Evolutionary conservation across 2,329 filamentous ascomycete genomes (phyloP), one percentile per base, ranked within the genome.

Genomic region (Ophiostoma pallidulum): DNA sequence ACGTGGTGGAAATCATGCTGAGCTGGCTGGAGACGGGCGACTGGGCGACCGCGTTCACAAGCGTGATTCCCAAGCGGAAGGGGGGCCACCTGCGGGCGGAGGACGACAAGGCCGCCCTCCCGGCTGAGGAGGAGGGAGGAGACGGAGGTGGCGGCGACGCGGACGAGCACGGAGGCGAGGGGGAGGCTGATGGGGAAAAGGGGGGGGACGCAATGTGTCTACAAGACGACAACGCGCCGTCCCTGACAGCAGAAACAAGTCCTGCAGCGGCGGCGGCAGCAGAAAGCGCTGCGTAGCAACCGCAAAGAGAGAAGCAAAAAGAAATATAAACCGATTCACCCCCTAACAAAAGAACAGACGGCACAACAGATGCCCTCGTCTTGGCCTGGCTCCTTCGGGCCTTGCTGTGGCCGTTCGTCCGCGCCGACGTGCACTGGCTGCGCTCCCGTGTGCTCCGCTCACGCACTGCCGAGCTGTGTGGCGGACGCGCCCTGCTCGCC

Each of bases 1-100:
- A 98, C 60, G 92, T 98, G 1, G 78, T 92, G 40, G 91, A 97
- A 66, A 97, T 98, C 53, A 95, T 98, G 87, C 68, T 95, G 39
- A 82, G 80, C 55, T 98, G 90, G 89, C 66, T 98, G 47, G 88
- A 96, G 64, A 79, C 78, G 41, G 86, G 86, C 2, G 85, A 97
- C 62, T 98, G 92, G 92, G 90, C 84, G 1, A 73, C 85, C 60
- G 90, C 92, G 0, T 98, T 98, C 62, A 68, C 90, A 66, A 74
- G 78, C 43, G 88, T 94, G 4, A 90, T 98, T 56, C 92, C 92
- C 0, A 89, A 88, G 66, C 73, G 92, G 53, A 98, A 98, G 64
- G 88, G 87, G 1, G 88, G 84, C 0, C 76, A 73, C 47, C 60
- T 94, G 56, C 86, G 45, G 32, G 32, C 36, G 4, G 28, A 59